Evolutionary conservation across 129 eudicot species (phyloP).

Genomic region (Dittrichia graveolens): DNA sequence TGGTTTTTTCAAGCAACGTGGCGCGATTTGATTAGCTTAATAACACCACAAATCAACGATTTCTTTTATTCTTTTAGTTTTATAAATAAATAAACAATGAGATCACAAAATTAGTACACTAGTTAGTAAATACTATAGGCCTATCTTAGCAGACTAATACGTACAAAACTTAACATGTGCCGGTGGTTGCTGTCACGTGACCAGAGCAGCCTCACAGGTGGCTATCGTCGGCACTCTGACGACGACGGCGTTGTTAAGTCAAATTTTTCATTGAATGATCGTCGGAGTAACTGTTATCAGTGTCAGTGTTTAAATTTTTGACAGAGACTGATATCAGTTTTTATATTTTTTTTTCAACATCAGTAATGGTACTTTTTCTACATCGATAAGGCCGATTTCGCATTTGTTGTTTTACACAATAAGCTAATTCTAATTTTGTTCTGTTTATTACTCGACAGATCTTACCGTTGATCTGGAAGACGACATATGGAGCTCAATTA

Average conservation of each 20-base stretch:
- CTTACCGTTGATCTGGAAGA: conserved; percentile 56
- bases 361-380: conserved; percentile 15
- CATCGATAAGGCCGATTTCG: conserved; percentile 4
- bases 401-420: conserved; percentile 11
- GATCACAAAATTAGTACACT: not conserved
- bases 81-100: not conserved
- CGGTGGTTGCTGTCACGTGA: conserved; percentile 37
- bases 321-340: conserved; percentile 34
- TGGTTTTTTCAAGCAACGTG: conserved; percentile 21
- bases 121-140: conserved; percentile 1
- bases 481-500: conserved; percentile 57
- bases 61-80: not conserved
- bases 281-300: conserved; percentile 34
- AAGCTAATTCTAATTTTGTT: not conserved
- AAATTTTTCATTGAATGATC: conserved; percentile 37
- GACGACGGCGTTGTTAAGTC: conserved; percentile 40
- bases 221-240: conserved; percentile 34
- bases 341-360: conserved; percentile 12
- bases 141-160: conserved; percentile 6
- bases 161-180: conserved; percentile 28
- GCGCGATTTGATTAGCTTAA: not conserved
- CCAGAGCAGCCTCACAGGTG: conserved; percentile 22
- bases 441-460: conserved; percentile 30
- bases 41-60: not conserved
- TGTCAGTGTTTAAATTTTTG: conserved; percentile 33